Evolutionary conservation across 257 asterid genomes (phyloP).

Genomic region (Lycium ferocissimum): DNA sequence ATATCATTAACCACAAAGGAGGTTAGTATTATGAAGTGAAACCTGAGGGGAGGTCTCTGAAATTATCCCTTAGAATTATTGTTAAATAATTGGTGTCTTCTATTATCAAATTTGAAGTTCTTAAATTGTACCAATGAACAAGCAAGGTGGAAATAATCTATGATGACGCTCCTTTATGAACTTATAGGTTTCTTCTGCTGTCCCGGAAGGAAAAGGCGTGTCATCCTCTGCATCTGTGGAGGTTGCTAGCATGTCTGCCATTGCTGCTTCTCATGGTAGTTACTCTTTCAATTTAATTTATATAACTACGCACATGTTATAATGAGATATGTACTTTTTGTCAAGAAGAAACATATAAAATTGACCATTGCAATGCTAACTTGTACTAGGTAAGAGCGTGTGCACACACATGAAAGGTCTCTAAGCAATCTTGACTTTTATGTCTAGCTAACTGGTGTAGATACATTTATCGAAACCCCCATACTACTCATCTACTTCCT

Average conservation of each 20-base stretch:
- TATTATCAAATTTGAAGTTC: background rate
- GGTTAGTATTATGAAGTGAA: background rate
- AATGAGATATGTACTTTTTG: background rate
- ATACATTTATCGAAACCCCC: background rate
- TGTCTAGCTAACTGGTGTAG: background rate
- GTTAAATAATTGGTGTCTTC: background rate
- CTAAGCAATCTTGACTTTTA: background rate
- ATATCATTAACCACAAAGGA: background rate
- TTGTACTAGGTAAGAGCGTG: background rate
- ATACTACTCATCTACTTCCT: background rate
- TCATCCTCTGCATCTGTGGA: conserved; percentile 97
- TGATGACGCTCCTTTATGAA: background rate
- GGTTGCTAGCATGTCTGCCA: conserved; percentile 96
- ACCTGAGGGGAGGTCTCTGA: background rate
- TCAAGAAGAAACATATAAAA: background rate
- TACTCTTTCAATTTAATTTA: conserved; percentile 2
- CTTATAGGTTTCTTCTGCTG: conserved; percentile 94
- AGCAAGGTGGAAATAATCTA: background rate
- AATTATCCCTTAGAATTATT: background rate
- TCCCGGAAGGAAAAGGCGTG: conserved; percentile 99
- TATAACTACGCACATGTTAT: background rate
- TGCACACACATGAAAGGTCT: background rate
- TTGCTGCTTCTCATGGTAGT: conserved; percentile 92
- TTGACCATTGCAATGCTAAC: background rate
- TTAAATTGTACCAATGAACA: conserved; percentile 9